Evolutionary conservation across 768 basidiomycete genomes (phyloP), one percentile per base, ranked within the genome.

Genomic region (Russula compacta): DNA sequence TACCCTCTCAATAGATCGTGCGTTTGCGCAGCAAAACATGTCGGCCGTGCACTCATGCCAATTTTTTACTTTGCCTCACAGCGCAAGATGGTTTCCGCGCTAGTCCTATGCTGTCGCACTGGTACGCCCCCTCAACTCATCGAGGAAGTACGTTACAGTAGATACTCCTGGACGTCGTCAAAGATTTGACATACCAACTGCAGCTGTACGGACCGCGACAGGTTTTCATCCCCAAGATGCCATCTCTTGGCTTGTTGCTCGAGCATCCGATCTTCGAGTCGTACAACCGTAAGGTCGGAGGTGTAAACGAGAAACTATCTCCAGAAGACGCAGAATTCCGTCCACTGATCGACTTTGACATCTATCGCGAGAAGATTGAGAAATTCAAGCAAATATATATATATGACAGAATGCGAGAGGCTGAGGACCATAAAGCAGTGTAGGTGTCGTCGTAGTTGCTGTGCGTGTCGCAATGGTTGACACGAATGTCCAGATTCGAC

Each of bases 81-180:
- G 95, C 88, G 97, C 61, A 99, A 99, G 76, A 99, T 99, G 97
- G 91, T 98, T 75, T 82, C 87, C 3, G 81, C 83, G 38, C 78
- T 94, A 17, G 83, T 98, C n/a, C 76, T 98, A 44, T 76, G 84
- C 17, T 83, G 83, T 68, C 80, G 95, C 60, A 90, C 91, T 5
- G 77, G 77, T 4, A 87, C 91, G 0, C 91, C 95, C 0, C 71
- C 84, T 14, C 76, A 82, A 4, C 72, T 98, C 49, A 83, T 98
- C 48, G 81, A 85, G 61, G 85, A 91, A 74, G 89, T 86, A 49
- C 44, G 61, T 38, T 47, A 42, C 40, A 2, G 47, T 48, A 15
- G 17, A 29, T 19, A n/a, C 56, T n/a, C 33, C 6, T 43, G 21
- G 24, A 12, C 0, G 35, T 12, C 14, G 19, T 9, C 43, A 32